Base-by-base conservation (phyloP, 768 basidiomycete species). In the Boletus sp. region DNA sequence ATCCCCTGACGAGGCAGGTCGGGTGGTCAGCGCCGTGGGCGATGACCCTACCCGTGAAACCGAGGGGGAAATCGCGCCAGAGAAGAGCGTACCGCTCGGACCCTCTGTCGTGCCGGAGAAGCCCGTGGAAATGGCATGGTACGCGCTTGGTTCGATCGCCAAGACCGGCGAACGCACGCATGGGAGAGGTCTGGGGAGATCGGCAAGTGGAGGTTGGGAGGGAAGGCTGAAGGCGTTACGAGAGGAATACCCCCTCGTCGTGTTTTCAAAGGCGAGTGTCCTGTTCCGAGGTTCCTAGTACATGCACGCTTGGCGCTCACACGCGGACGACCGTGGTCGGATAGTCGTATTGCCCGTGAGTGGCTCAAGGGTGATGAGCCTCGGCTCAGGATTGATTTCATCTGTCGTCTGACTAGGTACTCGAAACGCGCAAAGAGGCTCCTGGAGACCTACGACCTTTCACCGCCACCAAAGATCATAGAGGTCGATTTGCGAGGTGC, bases 301-400 rank as follows among this genome's bases (percentile, higher is more conserved):
- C 6, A 3, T 43, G 25, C 5, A 2, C 25, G n/a, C 37, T 14
- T 9, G n/a, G 8, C 11, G 17, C 46, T 29, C 29, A 30, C 17
- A 1, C 11, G 17, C 43, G 17, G 19, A 21, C 39, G 11, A 11
- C n/a, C 32, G 11, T 8, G 47, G 4, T 19, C 25, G 14, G 23
- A 6, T 47, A 88, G 87, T 81, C 87, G 23, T 87, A 84, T 64
- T 92, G 90, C 79, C 83, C 81, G 88, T 90, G 65, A 60, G 84
- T 79, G 21, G 33, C 13, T 21, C 21, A 13, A 10, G 21, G n/a
- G 1, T 39, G 39, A 39, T 11, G 13, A 19, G 19, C 11, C 13
- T 19, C 13, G 8, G 23, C 10, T 25, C 15, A 27, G 13, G 15
- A 10, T 7, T 33, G 15, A 10, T 7, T 33, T 39, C 19, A 38